Base-by-base conservation (phyloP, 2,329 filamentous ascomycete species). In the Macrophomina phaseolina region DNA sequence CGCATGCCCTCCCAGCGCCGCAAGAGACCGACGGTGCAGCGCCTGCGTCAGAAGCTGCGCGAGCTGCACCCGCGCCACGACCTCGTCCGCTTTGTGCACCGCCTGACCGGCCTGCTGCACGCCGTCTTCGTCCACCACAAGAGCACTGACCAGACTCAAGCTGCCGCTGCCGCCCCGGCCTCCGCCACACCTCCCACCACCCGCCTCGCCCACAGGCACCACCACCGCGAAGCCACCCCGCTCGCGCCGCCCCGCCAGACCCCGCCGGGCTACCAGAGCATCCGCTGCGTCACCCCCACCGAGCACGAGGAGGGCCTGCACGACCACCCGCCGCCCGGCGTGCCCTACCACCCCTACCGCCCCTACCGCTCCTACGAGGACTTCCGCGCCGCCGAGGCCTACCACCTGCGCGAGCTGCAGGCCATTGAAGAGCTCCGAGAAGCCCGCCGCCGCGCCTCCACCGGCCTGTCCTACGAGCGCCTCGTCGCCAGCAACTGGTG, bases 281-380 rank as follows among this genome's bases (percentile, higher is more conserved):
- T 67, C 38, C 65, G 65, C 56, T 67, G 56, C 56, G 55, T 67
- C 36, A 63, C 56, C 12, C 56, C 65, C 48, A 48, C 58, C 49
- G 56, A 67, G 48, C 58, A 53, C 65, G 65, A 66, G 38, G 42
- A 66, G 65, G 55, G 65, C 55, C 65, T 66, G 34, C 65, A 66
- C 56, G 65, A 66, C 65, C 11, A 66, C 38, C 32, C 65, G 23
- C 55, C 65, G 23, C 55, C 65, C 48, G 65, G 64, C 46, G 55
- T 66, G 53, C 64, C 64, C 55, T 66, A 66, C 65, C 65, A 66
- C 34, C 65, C 61, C 46, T 62, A 53, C 56, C 61, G 52, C 55
- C 55, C 65, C 65, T 66, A 55, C 65, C 65, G 65, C 49, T 67
- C 65, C 56, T 63, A 67, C 65, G 65, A 67, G 56, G 65, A 67